Evolutionary conservation across 176 grass and related monocot species (phyloP), one percentile per base, ranked within the genome.

Genomic region (Eleusine coracana): DNA sequence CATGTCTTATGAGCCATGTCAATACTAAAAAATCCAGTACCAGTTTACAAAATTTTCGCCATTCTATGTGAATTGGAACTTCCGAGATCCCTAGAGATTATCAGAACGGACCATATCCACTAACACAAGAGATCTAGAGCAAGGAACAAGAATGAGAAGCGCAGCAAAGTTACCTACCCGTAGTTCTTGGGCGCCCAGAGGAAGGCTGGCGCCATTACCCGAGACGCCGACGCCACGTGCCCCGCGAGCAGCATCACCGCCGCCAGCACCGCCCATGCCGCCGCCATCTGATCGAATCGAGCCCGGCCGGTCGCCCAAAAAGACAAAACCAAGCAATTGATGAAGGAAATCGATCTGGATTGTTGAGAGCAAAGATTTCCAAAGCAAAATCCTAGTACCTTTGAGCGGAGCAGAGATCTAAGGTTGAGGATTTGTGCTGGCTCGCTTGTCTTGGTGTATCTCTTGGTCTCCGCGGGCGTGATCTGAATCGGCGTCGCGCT

Each of bases 171-270:
- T 88, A 92, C 90, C 85, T 70, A 94, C 90, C 92, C 85, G 46
- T 92, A 92, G 88, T 90, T 89, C 39, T 85, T 75, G 34, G 85
- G 90, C 25, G 90, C 86, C 93, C 93, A 95, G 66, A 96, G 85
- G 87, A 96, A 96, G 41, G 93, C 90, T 13, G 93, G 93, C 78
- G 80, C 87, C 27, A 74, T 84, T 56, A 61, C 73, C 23, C 74
- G 62, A 16, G 49, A 67, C 62, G 50, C 79, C 1, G 83, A 52
- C 27, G 28, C 73, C 73, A 39, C 18, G 68, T 68, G 82, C 64
- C 52, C 78, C 7, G 62, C 42, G 11, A 70, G 27, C 10, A 88
- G 74, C 86, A 82, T n/a, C 86, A 34, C 52, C 44, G 78, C 86
- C 73, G 78, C 86, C 73, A 88, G 40, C 51, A 49, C 49, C 68